These are phyloP conservation scores for Lachnellula willkommii DNA, from an alignment of 2,329 filamentous ascomycete species.

Conservation along the genomic window DNA sequence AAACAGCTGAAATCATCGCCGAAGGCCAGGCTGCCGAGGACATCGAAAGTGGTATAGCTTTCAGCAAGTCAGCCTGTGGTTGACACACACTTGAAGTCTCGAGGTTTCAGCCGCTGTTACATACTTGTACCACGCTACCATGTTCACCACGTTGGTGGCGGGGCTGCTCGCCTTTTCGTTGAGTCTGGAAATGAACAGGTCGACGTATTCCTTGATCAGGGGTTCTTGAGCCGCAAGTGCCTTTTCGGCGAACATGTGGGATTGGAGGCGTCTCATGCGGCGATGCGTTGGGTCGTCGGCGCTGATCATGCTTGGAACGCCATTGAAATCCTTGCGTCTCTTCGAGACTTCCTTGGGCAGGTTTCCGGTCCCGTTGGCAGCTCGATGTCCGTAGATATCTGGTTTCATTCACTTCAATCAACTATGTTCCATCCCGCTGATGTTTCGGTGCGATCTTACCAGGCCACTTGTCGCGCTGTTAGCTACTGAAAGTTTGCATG, in stretches of 20 bases:
- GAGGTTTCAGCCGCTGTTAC: neutral
- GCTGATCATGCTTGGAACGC: neutral
- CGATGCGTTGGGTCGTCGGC: neutral
- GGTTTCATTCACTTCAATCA: neutral
- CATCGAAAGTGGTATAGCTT: conserved; percentile 35
- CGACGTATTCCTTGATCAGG: conserved; percentile 30
- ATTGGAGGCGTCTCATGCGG: neutral
- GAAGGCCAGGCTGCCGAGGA: conserved; percentile 33
- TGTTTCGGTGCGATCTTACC: neutral
- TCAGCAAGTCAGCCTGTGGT: neutral
- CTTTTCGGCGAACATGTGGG: conserved; percentile 19
- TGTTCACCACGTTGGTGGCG: neutral
- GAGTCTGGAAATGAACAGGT: conserved; percentile 19
- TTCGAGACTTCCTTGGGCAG: neutral
- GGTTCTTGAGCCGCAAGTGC: conserved; percentile 27
- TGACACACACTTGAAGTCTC: neutral
- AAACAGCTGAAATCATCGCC: conserved; percentile 28
- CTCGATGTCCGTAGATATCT: conserved; percentile 1
- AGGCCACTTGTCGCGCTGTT: neutral
- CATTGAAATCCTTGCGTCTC: neutral
- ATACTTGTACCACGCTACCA: conserved; percentile 5
- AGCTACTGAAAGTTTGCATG: neutral
- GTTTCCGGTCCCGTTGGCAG: neutral
- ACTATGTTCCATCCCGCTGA: neutral
- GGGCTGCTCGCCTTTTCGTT: conserved; percentile 23